Evolutionary conservation across 306 rosid genomes (phyloP), one percentile per base, ranked within the genome.

Genomic region (Abrus pulchellus): DNA sequence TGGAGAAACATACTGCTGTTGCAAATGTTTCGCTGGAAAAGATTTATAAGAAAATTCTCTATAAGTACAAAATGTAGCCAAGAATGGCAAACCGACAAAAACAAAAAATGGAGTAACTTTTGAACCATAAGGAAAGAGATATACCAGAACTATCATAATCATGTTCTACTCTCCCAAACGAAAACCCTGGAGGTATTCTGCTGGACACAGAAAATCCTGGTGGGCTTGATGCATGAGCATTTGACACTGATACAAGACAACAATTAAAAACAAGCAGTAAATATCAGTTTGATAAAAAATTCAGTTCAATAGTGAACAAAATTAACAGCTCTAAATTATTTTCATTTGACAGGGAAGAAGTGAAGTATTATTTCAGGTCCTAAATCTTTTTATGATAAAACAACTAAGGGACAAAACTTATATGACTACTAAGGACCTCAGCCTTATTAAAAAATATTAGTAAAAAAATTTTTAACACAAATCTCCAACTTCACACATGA

Each of bases 121-220:
- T 45, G 76, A 76, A 61, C 56, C 68, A 71, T 30, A 67, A 75
- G 56, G 62, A 40, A 20, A 36, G 53, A 71, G 63, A 29, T 71
- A 68, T 78, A 87, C 89, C 88, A 81, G 82, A 69, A 82, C 65
- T 69, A 60, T 67, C 60, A 74, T 7, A 72, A 72, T 69, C 73
- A 68, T 55, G 84, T 76, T 63, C 85, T 7, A 45, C 68, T 56
- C 85, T 85, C 72, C 83, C 85, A 63, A 36, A 62, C 1, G 82
- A 88, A 85, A 85, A 87, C 33, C 86, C 90, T 56, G 90, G 88
- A 79, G 90, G 88, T 59, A 61, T 11, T 82, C 86, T 82, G 81
- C 79, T 80, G 29, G 90, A 62, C 79, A 71, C 13, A 50, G 86
- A 45, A 75, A 87, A 84, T 76, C 86, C 90, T 4, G 88, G 90